phyloP scores from a whole-genome alignment of 805 yeast species.

The Kluyveromyces dobzhanskii region DNA sequence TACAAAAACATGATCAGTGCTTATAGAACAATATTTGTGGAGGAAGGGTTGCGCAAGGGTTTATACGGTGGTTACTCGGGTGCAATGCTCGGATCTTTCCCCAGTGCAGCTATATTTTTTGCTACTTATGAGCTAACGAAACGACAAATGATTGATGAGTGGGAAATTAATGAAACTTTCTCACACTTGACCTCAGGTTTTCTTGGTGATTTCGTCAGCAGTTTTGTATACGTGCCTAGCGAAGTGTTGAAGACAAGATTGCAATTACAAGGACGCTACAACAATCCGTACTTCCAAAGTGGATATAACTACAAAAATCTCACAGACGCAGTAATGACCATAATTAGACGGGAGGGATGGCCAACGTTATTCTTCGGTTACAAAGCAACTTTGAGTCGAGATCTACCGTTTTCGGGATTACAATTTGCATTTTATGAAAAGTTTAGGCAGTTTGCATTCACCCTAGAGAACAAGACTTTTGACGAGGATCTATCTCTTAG shows the following conservation, averaged over 20 bases:
- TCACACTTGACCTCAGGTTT: constrained; percentile 82
- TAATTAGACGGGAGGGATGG: constrained; percentile 62
- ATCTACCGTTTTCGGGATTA: constrained; percentile 89
- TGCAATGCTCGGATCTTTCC: constrained; percentile 86
- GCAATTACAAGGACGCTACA: constrained; percentile 83
- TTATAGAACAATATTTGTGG: constrained; percentile 59
- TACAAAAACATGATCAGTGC: constrained; percentile 73
- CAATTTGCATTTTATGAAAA: constrained; percentile 94
- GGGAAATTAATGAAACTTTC: constrained; percentile 63
- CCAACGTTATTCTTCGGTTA: constrained; percentile 80
- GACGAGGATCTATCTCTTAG: constrained; percentile 43
- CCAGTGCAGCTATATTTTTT: constrained; percentile 91
- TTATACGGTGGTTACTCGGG: constrained; percentile 89
- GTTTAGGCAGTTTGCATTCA: constrained; percentile 55
- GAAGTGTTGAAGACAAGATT: constrained; percentile 90
- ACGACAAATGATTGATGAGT: constrained; percentile 55
- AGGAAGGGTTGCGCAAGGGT: constrained; percentile 83
- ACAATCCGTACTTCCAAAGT: constrained; percentile 67
- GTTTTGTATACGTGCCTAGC: constrained; percentile 86
- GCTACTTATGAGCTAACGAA: constrained; percentile 83
- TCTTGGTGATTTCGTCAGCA: constrained; percentile 86
- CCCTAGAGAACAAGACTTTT: constrained; percentile 27
- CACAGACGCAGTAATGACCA: constrained; percentile 57
- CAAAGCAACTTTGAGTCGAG: constrained; percentile 87
- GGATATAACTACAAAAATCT: constrained; percentile 85